Base-by-base conservation (phyloP, 345 rosid genomes). In the Gossypium arboreum region DNA sequence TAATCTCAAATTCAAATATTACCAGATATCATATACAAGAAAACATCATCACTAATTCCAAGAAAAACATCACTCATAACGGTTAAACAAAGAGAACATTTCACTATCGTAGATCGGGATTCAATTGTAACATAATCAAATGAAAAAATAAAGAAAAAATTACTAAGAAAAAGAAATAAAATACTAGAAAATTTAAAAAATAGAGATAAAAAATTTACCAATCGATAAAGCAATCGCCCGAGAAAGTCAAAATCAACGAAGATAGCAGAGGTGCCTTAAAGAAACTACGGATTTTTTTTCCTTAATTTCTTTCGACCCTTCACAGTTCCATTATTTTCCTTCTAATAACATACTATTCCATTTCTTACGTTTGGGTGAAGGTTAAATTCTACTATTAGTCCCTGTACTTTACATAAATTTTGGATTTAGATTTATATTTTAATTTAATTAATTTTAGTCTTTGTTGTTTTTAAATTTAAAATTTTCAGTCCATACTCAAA, bases 171-270 rank as follows among this genome's bases (percentile, higher is more conserved):
- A 5, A 34, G 41, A 64, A 10, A 43, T 18, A 22, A 50, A 50
- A 55, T 55, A n/a, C 7, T 18, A 55, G 1, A 47, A 34, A 7
- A 43, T 39, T 34, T 0, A 45, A 20, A 20, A 41, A 41, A 18
- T 20, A 39, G 63, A 10, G 11, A 39, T 24, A 9, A 64, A 13
- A 12, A 34, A 15, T 39, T 9, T 9, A 79, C 61, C 80, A 73
- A 71, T 20, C 60, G 73, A 83, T 79, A 48, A 18, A 39, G 41
- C 13, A 76, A 64, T 25, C 56, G 70, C 20, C 51, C 45, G 7
- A 15, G n/a, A 50, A 66, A n/a, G 29, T 39, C 50, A 41, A 45
- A 66, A 45, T 12, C 27, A 12, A 11, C 12, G 9, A 44, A 44
- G 12, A 65, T 1, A 17, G 2, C 20, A 55, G 20, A 20, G 20